Percentiles rank a stretch among this genome's conserved stretches.
Conservation (phyloP, 306 rosid species). For the Nissolia schottii region DNA sequence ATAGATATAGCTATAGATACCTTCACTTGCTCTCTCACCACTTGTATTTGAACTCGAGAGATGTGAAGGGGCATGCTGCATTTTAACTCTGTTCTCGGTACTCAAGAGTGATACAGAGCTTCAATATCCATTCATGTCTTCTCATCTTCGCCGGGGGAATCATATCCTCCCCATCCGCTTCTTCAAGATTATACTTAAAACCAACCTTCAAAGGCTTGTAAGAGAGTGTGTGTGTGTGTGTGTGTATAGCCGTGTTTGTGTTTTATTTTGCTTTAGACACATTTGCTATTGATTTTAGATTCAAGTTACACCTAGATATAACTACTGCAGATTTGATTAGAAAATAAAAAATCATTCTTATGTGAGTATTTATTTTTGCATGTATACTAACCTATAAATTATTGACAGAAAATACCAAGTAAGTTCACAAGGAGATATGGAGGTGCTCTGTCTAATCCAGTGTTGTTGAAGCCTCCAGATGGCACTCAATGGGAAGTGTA, state of each 20-base stretch:
- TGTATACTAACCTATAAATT: not conserved
- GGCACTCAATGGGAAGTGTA: slow-evolving; percentile 19
- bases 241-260: not conserved
- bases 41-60: not conserved
- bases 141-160: not conserved
- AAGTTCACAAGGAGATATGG: slow-evolving; percentile 13
- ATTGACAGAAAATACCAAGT: slow-evolving; percentile 11
- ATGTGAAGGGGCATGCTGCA: not conserved
- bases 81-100: not conserved
- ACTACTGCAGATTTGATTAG: not conserved
- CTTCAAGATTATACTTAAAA: not conserved
- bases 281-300: not conserved
- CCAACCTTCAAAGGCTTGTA: not conserved
- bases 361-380: not conserved
- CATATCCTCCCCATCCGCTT: not conserved
- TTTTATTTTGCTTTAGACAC: not conserved
- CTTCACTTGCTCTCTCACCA: not conserved
- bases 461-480: slow-evolving; percentile 22
- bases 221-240: too few species aligned
- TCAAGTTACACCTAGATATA: not conserved
- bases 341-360: not conserved
- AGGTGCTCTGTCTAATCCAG: not conserved
- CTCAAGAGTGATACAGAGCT: not conserved
- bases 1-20: too few species aligned
- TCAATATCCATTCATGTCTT: not conserved